phyloP scores from a whole-genome alignment of 495 filamentous ascomycete species.

The Annulohypoxylon maeteangense region DNA sequence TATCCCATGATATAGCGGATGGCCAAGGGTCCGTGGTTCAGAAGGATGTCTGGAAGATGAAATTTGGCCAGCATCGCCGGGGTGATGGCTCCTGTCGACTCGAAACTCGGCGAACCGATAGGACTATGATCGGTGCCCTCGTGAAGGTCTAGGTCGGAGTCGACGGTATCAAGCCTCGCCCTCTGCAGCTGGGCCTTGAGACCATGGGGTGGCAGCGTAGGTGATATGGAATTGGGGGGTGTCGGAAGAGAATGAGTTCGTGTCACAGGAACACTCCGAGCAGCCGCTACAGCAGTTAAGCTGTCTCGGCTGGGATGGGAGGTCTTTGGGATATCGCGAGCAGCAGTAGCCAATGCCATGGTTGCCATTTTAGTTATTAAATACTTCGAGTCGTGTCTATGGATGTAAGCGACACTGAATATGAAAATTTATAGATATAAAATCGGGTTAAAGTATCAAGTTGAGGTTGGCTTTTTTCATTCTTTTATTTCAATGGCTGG shows the following conservation, averaged over 20 bases:
- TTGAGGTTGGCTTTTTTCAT: neutral
- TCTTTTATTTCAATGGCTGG: no score
- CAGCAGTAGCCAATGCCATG: constrained; percentile 67
- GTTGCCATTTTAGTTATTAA: constrained; percentile 65
- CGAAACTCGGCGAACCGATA: constrained; percentile 65
- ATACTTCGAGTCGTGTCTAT: constrained; percentile 61
- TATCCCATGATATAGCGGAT: constrained; percentile 96
- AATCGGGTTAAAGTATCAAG: neutral
- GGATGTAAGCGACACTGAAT: constrained; percentile 46
- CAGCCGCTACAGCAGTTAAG: constrained; percentile 68
- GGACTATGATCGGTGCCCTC: constrained; percentile 71
- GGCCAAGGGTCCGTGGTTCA: constrained; percentile 87
- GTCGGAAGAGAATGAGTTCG: constrained; percentile 77
- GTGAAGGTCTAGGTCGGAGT: constrained; percentile 88
- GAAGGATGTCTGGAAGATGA: constrained; percentile 90
- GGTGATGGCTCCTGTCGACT: constrained; percentile 85
- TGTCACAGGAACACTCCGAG: constrained; percentile 66
- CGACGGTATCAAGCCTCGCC: constrained; percentile 73
- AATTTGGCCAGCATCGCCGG: constrained; percentile 87
- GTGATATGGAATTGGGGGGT: constrained; percentile 96
- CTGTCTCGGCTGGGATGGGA: constrained; percentile 64
- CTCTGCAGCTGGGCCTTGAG: constrained; percentile 70
- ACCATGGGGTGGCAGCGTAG: constrained; percentile 82
- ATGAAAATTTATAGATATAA: constrained; percentile 14
- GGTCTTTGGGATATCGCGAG: constrained; percentile 78